phyloP scores from a whole-genome alignment of 352 stramenopile species.

The Globisporangium radiosum region DNA sequence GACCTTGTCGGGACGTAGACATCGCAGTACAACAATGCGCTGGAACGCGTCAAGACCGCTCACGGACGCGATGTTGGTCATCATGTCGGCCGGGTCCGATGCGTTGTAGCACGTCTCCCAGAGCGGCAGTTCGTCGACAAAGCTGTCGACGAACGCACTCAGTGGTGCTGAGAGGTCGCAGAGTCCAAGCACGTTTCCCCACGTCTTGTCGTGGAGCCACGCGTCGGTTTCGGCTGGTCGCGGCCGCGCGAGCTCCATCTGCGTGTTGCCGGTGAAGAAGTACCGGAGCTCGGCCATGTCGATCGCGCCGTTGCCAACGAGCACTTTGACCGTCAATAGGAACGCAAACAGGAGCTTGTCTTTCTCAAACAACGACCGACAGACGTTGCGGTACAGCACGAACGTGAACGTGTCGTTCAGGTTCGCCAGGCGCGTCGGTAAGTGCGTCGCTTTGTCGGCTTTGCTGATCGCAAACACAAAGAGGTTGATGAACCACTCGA shows the following conservation, averaged over 20 bases:
- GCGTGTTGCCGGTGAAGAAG: slow-evolving; percentile 90
- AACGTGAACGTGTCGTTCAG: slow-evolving; percentile 95
- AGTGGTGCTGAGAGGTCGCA: slow-evolving; percentile 45
- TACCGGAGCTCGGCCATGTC: slow-evolving; percentile 79
- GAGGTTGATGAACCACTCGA: slow-evolving; percentile 95
- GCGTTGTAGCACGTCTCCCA: slow-evolving; percentile 84
- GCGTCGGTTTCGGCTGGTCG: slow-evolving; percentile 47
- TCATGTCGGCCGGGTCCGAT: slow-evolving; percentile 70
- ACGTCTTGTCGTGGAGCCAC: slow-evolving; percentile 89
- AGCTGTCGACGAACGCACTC: slow-evolving; percentile 38
- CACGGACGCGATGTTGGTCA: slow-evolving; percentile 48
- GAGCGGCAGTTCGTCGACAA: slow-evolving; percentile 40
- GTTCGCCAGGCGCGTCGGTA: slow-evolving; percentile 81
- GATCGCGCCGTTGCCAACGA: slow-evolving; percentile 77
- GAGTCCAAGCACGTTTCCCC: slow-evolving; percentile 82
- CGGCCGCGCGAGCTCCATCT: slow-evolving; percentile 81
- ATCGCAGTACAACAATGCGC: slow-evolving; percentile 86
- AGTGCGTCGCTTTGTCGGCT: slow-evolving; percentile 61
- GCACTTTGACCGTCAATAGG: slow-evolving; percentile 89
- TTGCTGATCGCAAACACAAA: slow-evolving; percentile 90
- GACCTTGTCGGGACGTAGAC: slow-evolving; percentile 90
- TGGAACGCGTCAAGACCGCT: slow-evolving; percentile 81
- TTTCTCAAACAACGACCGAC: slow-evolving; percentile 94
- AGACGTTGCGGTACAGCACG: slow-evolving; percentile 94
- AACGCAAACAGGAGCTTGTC: slow-evolving; percentile 96